Evolutionary conservation across 495 filamentous ascomycete genomes (phyloP).

Genomic region (Pyrenula massariospora): DNA sequence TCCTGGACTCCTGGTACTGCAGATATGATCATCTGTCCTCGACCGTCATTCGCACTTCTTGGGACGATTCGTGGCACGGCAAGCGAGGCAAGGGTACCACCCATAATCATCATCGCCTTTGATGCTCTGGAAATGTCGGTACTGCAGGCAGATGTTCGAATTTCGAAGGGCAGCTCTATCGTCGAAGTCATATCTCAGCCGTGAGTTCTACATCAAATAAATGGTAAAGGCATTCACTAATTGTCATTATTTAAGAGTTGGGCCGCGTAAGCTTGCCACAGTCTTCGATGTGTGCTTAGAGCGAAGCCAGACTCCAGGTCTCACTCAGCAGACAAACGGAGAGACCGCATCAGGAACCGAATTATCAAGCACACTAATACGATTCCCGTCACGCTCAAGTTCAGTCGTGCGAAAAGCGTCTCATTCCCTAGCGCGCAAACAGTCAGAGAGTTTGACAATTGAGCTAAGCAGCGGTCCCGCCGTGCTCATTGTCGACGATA

Average conservation of each 20-base stretch:
- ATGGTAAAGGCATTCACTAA: not conserved
- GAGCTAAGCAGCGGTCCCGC: slow-evolving; percentile 9
- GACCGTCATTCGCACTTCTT: not conserved
- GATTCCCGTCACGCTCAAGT: not conserved
- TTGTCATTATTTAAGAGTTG: not conserved
- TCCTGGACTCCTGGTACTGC: not conserved
- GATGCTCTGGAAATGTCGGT: not conserved
- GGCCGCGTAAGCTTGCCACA: not conserved
- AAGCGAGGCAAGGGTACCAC: not conserved
- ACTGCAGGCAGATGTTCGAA: not conserved
- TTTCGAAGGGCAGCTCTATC: not conserved
- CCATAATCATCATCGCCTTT: not conserved
- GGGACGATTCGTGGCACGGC: not conserved
- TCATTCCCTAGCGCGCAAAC: slow-evolving; percentile 6
- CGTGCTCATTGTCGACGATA: slow-evolving; percentile 37
- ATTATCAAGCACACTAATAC: slow-evolving; percentile 17
- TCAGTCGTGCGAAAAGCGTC: slow-evolving; percentile 4
- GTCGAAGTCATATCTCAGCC: not conserved
- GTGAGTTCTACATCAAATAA: not conserved
- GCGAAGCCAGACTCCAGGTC: not conserved
- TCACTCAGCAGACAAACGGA: not conserved
- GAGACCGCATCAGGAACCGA: not conserved
- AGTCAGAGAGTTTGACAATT: slow-evolving; percentile 8
- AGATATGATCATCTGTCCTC: not conserved
- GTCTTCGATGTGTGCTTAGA: not conserved